Evolutionary conservation across 257 asterid species (phyloP), one percentile per base, ranked within the genome.

Genomic region (Scutellaria baicalensis): DNA sequence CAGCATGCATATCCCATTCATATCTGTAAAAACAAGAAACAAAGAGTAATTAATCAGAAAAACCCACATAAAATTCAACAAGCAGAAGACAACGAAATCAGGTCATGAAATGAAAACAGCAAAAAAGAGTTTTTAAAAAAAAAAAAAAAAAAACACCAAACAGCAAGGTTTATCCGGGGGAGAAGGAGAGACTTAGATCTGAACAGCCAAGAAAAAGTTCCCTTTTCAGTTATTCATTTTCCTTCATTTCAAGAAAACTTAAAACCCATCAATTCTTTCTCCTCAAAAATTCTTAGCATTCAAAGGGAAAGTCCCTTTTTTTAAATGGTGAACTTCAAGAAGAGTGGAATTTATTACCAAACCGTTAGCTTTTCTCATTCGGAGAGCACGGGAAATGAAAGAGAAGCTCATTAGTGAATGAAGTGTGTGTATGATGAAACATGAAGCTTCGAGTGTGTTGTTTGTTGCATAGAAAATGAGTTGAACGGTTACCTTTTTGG

Each of bases 401-500:
- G 68, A 43, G 31, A 38, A 66, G 71, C 57, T 73, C 59, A 6
- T 8, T 59, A 18, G 66, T 51, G 56, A 39, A n/a, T n/a, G n/a
- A n/a, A n/a, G 67, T 71, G 72, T 61, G 71, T 51, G 60, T 42
- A 54, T 31, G 83, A 57, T 55, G 81, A 75, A 43, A 69, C 71
- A 74, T 35, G 82, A 69, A 80, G 81, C 60, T 17, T 70, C 54
- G 69, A 35, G 48, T 45, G 70, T 40, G 58, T 11, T 39, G 72
- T 70, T 58, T n/a, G n/a, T 70, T 58, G 71, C 55, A 67, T 27
- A 54, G 16, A 78, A 79, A 78, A 75, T 73, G 82, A 58, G 82
- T 79, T 74, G 71, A 79, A 66, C 63, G 47, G 65, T 65, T n/a
- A 80, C 86, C 87, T 70, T 80, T 80, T 84, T 80, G 78, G 84